Evolutionary conservation across 495 filamentous ascomycete species (phyloP).

Genomic region (Daldinia vernicosa): DNA sequence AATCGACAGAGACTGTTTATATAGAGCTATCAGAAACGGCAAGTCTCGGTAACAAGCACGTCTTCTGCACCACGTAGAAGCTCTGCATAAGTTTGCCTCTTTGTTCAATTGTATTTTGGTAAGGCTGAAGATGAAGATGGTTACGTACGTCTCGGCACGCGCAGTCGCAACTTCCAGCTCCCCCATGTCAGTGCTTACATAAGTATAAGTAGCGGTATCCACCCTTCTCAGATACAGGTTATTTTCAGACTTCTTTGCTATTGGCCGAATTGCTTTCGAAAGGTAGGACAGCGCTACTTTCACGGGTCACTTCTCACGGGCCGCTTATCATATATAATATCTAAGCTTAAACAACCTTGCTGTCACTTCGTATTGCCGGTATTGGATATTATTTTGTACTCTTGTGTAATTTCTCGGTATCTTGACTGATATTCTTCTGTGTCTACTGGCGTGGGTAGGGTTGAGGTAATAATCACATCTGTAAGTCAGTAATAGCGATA

Average conservation of each 20-base stretch:
- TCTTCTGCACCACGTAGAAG: constrained; percentile 49
- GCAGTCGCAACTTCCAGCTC: constrained; percentile 22
- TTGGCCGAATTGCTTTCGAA: neutral
- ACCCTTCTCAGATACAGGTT: neutral
- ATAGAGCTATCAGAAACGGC: neutral
- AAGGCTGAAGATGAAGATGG: constrained; percentile 35
- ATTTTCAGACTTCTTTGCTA: constrained; percentile 12
- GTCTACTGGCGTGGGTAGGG: neutral
- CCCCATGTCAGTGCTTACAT: constrained; percentile 22
- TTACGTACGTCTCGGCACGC: constrained; percentile 26
- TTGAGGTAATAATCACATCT: neutral
- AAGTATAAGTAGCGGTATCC: constrained; percentile 2
- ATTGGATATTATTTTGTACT: neutral
- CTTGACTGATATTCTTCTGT: neutral
- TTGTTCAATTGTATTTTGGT: constrained; percentile 16
- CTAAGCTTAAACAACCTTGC: constrained; percentile 7
- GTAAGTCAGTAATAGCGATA: neutral
- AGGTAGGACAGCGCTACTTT: neutral
- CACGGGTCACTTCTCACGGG: constrained; percentile 13
- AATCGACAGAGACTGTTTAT: neutral
- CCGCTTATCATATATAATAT: constrained; percentile 3
- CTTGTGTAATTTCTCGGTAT: neutral
- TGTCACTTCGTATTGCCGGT: neutral
- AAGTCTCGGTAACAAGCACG: neutral
- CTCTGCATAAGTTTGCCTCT: constrained; percentile 44